phyloP scores from a whole-genome alignment of 1,139 yeast genomes.

The Hyphopichia fennica region DNA sequence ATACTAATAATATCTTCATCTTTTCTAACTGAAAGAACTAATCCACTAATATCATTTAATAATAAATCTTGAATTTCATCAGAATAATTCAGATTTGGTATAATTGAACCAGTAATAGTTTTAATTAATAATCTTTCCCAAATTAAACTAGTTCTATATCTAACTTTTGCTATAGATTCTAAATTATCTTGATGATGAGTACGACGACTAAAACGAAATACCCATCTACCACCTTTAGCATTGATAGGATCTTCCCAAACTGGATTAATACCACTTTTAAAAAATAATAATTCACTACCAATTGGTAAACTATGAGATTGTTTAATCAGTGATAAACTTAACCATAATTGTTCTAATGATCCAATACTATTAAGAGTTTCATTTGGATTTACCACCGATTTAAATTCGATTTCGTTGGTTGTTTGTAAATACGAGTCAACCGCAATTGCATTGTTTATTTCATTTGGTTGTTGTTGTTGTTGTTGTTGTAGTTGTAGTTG shows the following conservation, averaged over 20 bases:
- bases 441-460: constrained; percentile 17
- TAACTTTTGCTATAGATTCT: constrained; percentile 19
- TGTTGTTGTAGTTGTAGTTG: neutral
- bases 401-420: constrained; percentile 40
- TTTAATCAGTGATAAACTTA: constrained; percentile 46
- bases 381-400: constrained; percentile 15
- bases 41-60: constrained; percentile 50
- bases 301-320: constrained; percentile 48
- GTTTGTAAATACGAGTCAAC: constrained; percentile 45
- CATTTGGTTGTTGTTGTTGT: constrained; percentile 1
- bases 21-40: constrained; percentile 51
- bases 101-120: constrained; percentile 45
- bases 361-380: constrained; percentile 38
- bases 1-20: constrained; percentile 53
- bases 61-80: constrained; percentile 36
- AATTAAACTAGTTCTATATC: constrained; percentile 43
- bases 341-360: constrained; percentile 67
- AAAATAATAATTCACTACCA: constrained; percentile 61
- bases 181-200: constrained; percentile 3
- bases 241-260: constrained; percentile 74
- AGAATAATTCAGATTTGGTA: constrained; percentile 29
- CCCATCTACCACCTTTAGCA: constrained; percentile 67
- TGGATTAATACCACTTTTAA: constrained; percentile 65
- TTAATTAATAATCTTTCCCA: constrained; percentile 55
- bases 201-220: constrained; percentile 49